These are phyloP conservation scores for Colletotrichum simmondsii DNA, from an alignment of 2,329 filamentous ascomycete genomes.

Conservation along the genomic window DNA sequence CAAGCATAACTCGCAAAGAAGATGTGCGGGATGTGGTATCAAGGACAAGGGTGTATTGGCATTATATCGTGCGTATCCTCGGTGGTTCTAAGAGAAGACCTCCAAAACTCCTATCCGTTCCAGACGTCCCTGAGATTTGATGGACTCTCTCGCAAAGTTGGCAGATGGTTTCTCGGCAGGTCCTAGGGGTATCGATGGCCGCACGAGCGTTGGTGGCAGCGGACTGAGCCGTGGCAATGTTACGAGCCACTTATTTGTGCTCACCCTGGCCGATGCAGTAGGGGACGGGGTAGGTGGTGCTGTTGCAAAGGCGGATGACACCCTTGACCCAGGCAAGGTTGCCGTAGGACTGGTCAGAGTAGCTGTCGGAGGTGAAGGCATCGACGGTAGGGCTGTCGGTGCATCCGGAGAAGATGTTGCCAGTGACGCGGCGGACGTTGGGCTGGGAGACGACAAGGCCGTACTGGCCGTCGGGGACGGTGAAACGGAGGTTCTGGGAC, in stretches of 20 bases:
- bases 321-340: conserved; percentile 52
- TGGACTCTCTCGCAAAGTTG: conserved; percentile 22
- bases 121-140: conserved; percentile 26
- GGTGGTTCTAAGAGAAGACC: conserved; percentile 18
- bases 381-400: conserved; percentile 42
- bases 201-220: not conserved
- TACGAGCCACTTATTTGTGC: conserved; percentile 10
- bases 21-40: conserved; percentile 18
- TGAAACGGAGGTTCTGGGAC: conserved; percentile 43
- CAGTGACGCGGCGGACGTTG: conserved; percentile 45
- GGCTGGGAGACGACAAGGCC: conserved; percentile 52
- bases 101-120: conserved; percentile 28
- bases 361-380: conserved; percentile 47
- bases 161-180: conserved; percentile 1
- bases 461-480: conserved; percentile 48
- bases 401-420: conserved; percentile 47
- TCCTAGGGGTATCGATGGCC: not conserved
- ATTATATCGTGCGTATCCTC: conserved; percentile 25
- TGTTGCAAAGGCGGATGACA: conserved; percentile 48
- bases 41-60: conserved; percentile 19
- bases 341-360: conserved; percentile 43
- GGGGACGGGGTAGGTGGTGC: conserved; percentile 47
- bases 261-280: conserved; percentile 49
- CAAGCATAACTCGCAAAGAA: conserved; percentile 23
- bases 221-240: not conserved